Conservation (phyloP, 495 filamentous ascomycete species). For the Talaromyces adpressus region DNA sequence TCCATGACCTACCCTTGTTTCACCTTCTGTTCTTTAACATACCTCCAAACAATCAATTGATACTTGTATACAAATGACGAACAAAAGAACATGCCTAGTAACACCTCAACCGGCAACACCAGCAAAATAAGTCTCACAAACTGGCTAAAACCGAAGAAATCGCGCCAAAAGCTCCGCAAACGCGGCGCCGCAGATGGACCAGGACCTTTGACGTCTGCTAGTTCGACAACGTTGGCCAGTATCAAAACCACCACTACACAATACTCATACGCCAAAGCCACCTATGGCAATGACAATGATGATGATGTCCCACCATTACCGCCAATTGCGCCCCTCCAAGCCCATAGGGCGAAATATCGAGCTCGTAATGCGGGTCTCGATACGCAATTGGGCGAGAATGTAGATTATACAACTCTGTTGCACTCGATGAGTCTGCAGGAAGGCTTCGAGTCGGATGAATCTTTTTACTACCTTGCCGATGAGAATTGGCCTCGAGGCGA, state of each 20-base stretch:
- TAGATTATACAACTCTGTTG: slow-evolving; percentile 41
- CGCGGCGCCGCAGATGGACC: slow-evolving; percentile 24
- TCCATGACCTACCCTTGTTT: not conserved
- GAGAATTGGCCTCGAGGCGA: slow-evolving; percentile 33
- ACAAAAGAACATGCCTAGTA: not conserved
- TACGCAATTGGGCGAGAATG: slow-evolving; percentile 40
- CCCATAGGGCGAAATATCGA: slow-evolving; percentile 34
- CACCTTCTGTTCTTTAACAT: not conserved
- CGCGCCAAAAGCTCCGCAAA: slow-evolving; percentile 39
- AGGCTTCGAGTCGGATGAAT: slow-evolving; percentile 16
- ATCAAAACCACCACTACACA: slow-evolving; percentile 2
- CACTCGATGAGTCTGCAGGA: slow-evolving; percentile 39
- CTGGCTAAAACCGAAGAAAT: slow-evolving; percentile 38
- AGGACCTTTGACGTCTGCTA: slow-evolving; percentile 18
- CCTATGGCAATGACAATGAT: not conserved
- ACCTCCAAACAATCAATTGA: not conserved
- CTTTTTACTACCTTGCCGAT: slow-evolving; percentile 8
- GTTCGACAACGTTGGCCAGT: slow-evolving; percentile 15
- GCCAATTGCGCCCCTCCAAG: slow-evolving; percentile 28
- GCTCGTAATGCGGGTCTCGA: slow-evolving; percentile 26
- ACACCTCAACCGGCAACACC: slow-evolving; percentile 13
- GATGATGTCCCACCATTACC: slow-evolving; percentile 25
- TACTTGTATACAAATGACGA: not conserved
- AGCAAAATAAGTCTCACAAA: slow-evolving; percentile 29
- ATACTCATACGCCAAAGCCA: not conserved